Percentiles rank a stretch among this genome's conserved stretches.
These are phyloP conservation scores for Gomphus bonarii DNA, from an alignment of 1,284 basidiomycete species.

Conservation along the genomic window DNA sequence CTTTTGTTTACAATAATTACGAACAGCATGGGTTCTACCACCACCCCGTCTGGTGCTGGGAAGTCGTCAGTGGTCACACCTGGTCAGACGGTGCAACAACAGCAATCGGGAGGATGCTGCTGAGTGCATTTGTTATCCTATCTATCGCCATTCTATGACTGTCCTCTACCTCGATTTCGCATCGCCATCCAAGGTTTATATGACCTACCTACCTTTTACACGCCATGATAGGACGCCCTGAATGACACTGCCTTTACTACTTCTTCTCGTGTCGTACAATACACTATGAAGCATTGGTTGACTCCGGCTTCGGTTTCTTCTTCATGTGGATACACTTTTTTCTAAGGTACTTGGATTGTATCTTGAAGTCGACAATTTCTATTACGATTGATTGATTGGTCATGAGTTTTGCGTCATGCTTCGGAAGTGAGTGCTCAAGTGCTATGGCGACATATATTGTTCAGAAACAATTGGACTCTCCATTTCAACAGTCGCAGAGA, in stretches of 20 bases:
- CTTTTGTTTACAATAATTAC: constrained; percentile 6
- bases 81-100: constrained; percentile 69
- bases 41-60: constrained; percentile 57
- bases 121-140: constrained; percentile 22
- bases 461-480: too few relatives aligned
- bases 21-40: constrained; percentile 65
- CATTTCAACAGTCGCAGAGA: too few relatives aligned
- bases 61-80: constrained; percentile 64
- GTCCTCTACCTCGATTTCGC: neutral
- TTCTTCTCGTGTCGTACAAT: constrained; percentile 1
- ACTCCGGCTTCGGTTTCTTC: neutral
- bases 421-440: neutral
- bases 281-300: neutral
- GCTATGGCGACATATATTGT: neutral
- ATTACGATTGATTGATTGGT: neutral
- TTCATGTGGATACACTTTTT: constrained; percentile 2
- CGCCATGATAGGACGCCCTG: constrained; percentile 1
- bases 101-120: constrained; percentile 69
- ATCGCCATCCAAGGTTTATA: neutral
- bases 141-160: neutral
- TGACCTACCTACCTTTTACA: constrained; percentile 1
- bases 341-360: neutral
- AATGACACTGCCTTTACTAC: constrained; percentile 6
- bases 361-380: neutral
- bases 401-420: neutral